phyloP scores from a whole-genome alignment of 371 early-diverging fungal genomes.

The Actinomortierella ambigua region DNA sequence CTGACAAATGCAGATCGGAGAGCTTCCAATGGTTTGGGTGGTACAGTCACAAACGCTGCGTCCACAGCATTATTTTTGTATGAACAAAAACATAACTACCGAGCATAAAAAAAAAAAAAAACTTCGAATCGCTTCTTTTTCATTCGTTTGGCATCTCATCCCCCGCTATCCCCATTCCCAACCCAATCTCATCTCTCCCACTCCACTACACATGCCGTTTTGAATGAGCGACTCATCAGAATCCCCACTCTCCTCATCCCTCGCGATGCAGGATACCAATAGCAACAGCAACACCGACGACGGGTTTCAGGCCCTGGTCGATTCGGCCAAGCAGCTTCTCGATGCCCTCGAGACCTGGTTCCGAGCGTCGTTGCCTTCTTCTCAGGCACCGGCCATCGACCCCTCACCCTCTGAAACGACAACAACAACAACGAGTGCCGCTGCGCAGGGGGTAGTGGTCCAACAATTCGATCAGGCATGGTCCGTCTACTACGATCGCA shows the following conservation, averaged over 20 bases:
- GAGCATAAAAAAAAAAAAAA: too few species aligned
- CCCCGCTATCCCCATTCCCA: too few species aligned
- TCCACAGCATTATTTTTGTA: too few species aligned
- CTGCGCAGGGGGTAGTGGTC: background rate
- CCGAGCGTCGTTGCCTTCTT: constrained; percentile 1
- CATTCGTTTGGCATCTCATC: too few species aligned
- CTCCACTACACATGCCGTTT: too few species aligned
- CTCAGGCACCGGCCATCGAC: background rate
- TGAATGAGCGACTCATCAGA: background rate
- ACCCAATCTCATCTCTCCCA: too few species aligned
- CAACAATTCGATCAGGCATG: constrained; percentile 35
- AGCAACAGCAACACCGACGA: constrained; percentile 9
- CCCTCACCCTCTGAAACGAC: background rate
- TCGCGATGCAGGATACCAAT: background rate
- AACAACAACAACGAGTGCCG: background rate
- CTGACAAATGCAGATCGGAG: too few species aligned
- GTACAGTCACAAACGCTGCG: too few species aligned
- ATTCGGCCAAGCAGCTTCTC: constrained; percentile 28
- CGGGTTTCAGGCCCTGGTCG: constrained; percentile 26
- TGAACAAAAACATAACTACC: too few species aligned
- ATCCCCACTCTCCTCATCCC: constrained; percentile 2
- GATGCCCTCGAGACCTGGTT: constrained; percentile 34
- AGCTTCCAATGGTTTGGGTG: too few species aligned
- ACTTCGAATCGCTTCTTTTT: too few species aligned
- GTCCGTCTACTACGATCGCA: constrained; percentile 29